phyloP scores from a whole-genome alignment of 2,329 filamentous ascomycete species.

The Phoma sp. region DNA sequence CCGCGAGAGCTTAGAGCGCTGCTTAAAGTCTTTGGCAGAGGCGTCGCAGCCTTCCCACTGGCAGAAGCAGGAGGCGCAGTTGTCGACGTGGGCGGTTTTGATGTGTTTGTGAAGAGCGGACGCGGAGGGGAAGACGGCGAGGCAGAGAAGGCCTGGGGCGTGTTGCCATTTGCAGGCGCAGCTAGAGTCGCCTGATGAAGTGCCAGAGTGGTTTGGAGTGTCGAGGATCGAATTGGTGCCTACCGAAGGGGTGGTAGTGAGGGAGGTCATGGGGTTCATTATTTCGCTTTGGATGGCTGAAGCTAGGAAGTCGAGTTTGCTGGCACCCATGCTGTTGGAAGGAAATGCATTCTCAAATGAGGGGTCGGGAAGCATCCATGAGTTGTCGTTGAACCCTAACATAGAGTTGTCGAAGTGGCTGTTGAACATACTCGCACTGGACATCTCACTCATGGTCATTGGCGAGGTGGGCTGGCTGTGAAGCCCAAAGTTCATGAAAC shows the following conservation, averaged over 20 bases:
- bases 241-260: constrained; percentile 14
- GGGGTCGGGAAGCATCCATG: constrained; percentile 40
- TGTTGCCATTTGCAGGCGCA: constrained; percentile 45
- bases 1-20: constrained; percentile 47
- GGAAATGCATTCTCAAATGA: constrained; percentile 28
- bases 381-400: constrained; percentile 29
- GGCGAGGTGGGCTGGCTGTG: constrained; percentile 30
- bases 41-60: constrained; percentile 47
- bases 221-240: constrained; percentile 11
- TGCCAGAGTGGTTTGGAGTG: constrained; percentile 6
- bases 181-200: constrained; percentile 17
- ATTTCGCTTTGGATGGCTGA: constrained; percentile 38
- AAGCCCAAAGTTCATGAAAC: constrained; percentile 36
- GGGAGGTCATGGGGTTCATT: constrained; percentile 22
- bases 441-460: constrained; percentile 23
- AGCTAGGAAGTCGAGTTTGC: constrained; percentile 39
- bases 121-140: constrained; percentile 35
- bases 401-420: constrained; percentile 23
- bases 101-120: constrained; percentile 46
- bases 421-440: constrained; percentile 24
- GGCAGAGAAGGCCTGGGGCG: constrained; percentile 34
- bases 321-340: constrained; percentile 14
- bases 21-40: constrained; percentile 47
- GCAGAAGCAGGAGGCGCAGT: constrained; percentile 43
- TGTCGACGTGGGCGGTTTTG: constrained; percentile 44